phyloP scores from a whole-genome alignment of 2,329 filamentous ascomycete species.

The Colletotrichum chlorophyti region DNA sequence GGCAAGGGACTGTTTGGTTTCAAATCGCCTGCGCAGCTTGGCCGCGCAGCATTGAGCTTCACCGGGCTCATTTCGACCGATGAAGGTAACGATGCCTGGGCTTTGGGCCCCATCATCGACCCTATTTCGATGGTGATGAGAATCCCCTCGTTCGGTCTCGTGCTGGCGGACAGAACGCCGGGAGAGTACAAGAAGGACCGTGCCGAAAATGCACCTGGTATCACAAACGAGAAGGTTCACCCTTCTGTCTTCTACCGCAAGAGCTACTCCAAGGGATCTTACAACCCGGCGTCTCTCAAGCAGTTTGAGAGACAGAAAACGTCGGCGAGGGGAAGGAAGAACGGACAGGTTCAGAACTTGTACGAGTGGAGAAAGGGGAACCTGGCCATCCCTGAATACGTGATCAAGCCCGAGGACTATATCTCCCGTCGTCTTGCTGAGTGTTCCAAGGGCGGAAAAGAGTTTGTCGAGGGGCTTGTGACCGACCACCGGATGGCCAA shows the following conservation, averaged over 20 bases:
- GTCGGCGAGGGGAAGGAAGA: background rate
- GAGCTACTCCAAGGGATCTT: no score
- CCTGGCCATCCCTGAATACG: constrained; percentile 12
- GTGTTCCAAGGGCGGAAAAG: background rate
- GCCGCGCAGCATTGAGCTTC: background rate
- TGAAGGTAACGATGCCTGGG: constrained; percentile 7
- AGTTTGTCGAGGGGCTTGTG: no score
- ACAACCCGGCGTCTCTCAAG: background rate
- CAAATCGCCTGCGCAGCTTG: background rate
- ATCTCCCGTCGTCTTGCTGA: constrained; percentile 3
- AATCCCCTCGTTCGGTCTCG: background rate
- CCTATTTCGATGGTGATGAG: constrained; percentile 8
- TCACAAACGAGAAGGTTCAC: constrained; percentile 14
- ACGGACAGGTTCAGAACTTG: background rate
- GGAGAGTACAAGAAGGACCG: constrained; percentile 4
- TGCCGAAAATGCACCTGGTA: background rate
- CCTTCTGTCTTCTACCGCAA: constrained; percentile 7
- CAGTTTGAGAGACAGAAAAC: background rate
- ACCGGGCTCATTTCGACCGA: background rate
- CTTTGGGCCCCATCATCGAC: constrained; percentile 10
- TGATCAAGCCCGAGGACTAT: background rate
- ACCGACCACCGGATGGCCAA: no score
- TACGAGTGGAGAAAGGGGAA: constrained; percentile 14
- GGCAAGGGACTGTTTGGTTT: background rate
- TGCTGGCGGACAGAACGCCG: constrained; percentile 12